A percentile compares a stretch with the other conserved stretches of the same genome.
Evolutionary conservation across 2,329 filamentous ascomycete species (phyloP).

Genomic region (Massarina eburnea): DNA sequence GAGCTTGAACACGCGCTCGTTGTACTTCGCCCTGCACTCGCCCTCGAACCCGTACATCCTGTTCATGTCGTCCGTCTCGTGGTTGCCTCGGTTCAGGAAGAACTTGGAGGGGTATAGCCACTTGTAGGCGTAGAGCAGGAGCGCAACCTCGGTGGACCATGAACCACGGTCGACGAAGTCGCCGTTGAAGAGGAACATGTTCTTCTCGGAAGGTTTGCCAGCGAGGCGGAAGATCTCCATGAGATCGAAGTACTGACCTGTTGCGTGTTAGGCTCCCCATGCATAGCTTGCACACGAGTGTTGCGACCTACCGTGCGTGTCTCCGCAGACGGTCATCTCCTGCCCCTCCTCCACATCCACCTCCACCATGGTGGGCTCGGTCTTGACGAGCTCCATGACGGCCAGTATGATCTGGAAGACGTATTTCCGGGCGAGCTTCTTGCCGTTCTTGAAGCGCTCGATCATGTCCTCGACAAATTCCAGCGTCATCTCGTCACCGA

Average conservation of each 20-base stretch:
- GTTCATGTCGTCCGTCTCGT: conserved; percentile 99
- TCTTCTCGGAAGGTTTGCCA: conserved; percentile 78
- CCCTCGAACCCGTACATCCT: conserved; percentile 97
- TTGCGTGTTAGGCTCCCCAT: conserved; percentile 11
- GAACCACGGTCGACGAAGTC: conserved; percentile 98
- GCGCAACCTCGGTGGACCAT: conserved; percentile 96
- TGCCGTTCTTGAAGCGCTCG: conserved; percentile 69
- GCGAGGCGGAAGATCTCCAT: conserved; percentile 95
- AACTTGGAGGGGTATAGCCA: conserved; percentile 85
- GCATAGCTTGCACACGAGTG: not conserved
- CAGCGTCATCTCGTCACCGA: conserved; percentile 85
- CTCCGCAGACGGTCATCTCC: conserved; percentile 90
- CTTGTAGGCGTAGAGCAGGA: conserved; percentile 94
- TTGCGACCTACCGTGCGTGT: conserved; percentile 61
- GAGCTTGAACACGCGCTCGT: conserved; percentile 90
- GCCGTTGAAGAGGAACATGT: conserved; percentile 96
- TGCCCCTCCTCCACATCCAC: conserved; percentile 76
- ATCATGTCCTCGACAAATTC: conserved; percentile 62
- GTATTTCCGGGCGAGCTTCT: conserved; percentile 94
- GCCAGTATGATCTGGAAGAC: conserved; percentile 94
- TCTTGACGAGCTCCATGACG: conserved; percentile 84
- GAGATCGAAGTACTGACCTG: conserved; percentile 95
- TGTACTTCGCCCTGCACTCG: conserved; percentile 98
- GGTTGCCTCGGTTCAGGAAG: conserved; percentile 97
- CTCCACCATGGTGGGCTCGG: conserved; percentile 97